Percentiles rank a stretch among this genome's conserved stretches.
Evolutionary conservation across 345 rosid species (phyloP).

Genomic region (Clarkia xantiana): DNA sequence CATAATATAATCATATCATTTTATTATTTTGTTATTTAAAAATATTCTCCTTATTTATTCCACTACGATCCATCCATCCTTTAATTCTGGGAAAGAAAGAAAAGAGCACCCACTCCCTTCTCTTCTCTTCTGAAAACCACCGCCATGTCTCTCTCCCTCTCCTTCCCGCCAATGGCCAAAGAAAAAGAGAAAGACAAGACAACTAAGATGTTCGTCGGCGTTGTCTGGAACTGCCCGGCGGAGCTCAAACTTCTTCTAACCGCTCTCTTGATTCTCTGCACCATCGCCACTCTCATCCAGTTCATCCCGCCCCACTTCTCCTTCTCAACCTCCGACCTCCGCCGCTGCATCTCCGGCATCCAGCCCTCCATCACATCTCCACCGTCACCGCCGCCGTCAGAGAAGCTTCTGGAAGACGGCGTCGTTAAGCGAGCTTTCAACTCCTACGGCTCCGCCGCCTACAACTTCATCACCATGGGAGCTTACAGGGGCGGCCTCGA

Average conservation of each 20-base stretch:
- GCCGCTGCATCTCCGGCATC: conserved; percentile 11
- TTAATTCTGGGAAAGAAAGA: too few relatives aligned
- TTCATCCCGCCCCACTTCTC: conserved; percentile 60
- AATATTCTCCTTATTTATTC: too few relatives aligned
- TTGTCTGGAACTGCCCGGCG: conserved; percentile 55
- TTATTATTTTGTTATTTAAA: too few relatives aligned
- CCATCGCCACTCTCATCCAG: conserved; percentile 51
- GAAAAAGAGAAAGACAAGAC: conserved; percentile 27
- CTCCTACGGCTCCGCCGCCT: conserved; percentile 62
- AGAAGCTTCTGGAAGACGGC: conserved; percentile 32
- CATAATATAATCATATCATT: too few relatives aligned
- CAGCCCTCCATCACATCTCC: not conserved
- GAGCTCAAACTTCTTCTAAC: conserved; percentile 52
- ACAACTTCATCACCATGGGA: conserved; percentile 67
- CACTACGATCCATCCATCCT: too few relatives aligned
- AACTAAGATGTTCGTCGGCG: conserved; percentile 33
- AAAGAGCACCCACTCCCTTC: too few relatives aligned
- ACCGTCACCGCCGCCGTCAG: conserved; percentile 11
- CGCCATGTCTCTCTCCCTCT: conserved; percentile 3
- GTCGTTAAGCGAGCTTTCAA: conserved; percentile 45
- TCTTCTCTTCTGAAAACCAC: too few relatives aligned
- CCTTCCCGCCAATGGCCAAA: conserved; percentile 24
- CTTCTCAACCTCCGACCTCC: conserved; percentile 61
- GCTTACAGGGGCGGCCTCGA: conserved; percentile 64
- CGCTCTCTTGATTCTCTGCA: conserved; percentile 53